These are phyloP conservation scores for Dictyophora rubrovolvata DNA, from an alignment of 768 basidiomycete species.

Conservation along the genomic window DNA sequence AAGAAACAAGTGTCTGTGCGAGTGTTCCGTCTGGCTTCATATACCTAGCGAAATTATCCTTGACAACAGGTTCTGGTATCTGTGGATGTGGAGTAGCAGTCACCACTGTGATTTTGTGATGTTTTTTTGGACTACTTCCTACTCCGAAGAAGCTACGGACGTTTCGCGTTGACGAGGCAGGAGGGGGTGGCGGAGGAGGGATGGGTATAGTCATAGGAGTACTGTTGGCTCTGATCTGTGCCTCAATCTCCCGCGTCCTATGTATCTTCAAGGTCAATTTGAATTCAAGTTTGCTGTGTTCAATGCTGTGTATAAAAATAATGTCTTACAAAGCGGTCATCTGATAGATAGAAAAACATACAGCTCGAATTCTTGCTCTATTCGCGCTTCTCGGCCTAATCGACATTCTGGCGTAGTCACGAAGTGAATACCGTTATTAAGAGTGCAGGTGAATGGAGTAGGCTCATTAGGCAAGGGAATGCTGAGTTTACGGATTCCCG, in stretches of 20 bases:
- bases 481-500: conserved; percentile 61
- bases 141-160: conserved; percentile 67
- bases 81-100: conserved; percentile 23
- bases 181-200: conserved; percentile 33
- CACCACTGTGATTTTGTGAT: conserved; percentile 25
- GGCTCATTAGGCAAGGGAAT: conserved; percentile 71
- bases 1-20: conserved; percentile 78
- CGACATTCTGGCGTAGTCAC: conserved; percentile 78
- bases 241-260: conserved; percentile 73
- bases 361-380: conserved; percentile 90
- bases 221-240: conserved; percentile 60
- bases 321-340: neutral
- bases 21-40: conserved; percentile 81
- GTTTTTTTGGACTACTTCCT: conserved; percentile 49
- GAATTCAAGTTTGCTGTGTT: conserved; percentile 92
- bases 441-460: conserved; percentile 70
- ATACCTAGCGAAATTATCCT: conserved; percentile 74
- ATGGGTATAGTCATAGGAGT: conserved; percentile 27
- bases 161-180: conserved; percentile 47
- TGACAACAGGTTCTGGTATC: conserved; percentile 31
- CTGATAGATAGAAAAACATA: conserved; percentile 28
- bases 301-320: conserved; percentile 43
- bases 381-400: conserved; percentile 46
- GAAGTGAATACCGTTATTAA: conserved; percentile 96
- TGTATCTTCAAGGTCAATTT: conserved; percentile 82